These are phyloP conservation scores for Fusarium sp. DNA, from an alignment of 2,329 filamentous ascomycete species.

Conservation along the genomic window DNA sequence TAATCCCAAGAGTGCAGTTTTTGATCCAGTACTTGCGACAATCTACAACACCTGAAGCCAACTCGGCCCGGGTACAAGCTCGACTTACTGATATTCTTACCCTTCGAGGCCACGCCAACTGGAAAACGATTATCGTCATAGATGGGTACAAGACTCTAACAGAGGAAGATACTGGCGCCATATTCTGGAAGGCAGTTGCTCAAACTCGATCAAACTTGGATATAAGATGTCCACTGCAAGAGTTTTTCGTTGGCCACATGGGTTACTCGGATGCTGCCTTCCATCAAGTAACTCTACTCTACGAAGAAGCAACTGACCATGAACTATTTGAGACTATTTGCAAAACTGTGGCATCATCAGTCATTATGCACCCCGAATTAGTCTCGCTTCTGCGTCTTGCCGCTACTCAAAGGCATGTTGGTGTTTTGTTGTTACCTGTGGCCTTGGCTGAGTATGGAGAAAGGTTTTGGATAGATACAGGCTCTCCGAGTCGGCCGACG, in stretches of 20 bases:
- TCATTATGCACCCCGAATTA: conserved; percentile 65
- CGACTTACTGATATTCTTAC: conserved; percentile 55
- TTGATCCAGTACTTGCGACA: conserved; percentile 32
- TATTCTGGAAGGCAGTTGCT: conserved; percentile 64
- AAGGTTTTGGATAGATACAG: conserved; percentile 63
- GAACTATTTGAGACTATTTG: conserved; percentile 63
- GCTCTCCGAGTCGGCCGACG: conserved; percentile 59
- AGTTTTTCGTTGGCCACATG: conserved; percentile 62
- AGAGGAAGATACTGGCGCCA: conserved; percentile 62
- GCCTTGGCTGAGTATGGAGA: conserved; percentile 69
- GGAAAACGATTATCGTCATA: conserved; percentile 67
- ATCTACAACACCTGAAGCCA: conserved; percentile 52
- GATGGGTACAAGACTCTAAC: conserved; percentile 72
- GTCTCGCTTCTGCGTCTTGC: conserved; percentile 58
- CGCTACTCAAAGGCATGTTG: conserved; percentile 55
- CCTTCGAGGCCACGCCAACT: conserved; percentile 38
- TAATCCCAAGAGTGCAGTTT: background rate
- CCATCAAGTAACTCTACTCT: conserved; percentile 67
- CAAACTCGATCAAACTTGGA: background rate
- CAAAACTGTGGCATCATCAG: conserved; percentile 57
- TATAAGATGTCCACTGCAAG: conserved; percentile 54
- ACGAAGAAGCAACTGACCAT: conserved; percentile 61
- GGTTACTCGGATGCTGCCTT: conserved; percentile 70
- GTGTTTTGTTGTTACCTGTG: conserved; percentile 70
- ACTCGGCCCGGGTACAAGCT: conserved; percentile 52